Conservation (phyloP, 73 alveolate species). For the Strombidium stylifer region DNA sequence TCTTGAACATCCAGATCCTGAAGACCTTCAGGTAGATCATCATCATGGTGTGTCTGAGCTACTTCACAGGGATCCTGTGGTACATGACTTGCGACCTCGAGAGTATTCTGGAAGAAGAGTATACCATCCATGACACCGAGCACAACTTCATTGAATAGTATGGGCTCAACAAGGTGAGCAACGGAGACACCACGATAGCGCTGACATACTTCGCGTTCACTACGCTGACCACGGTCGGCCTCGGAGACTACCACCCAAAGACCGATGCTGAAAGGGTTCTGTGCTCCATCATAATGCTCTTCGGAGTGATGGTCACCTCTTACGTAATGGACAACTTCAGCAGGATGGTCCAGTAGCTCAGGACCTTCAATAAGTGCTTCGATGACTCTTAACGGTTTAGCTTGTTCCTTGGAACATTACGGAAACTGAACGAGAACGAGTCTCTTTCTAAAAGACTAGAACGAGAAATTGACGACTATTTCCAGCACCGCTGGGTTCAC, state of each 20-base stretch:
- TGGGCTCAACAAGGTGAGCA: too few relatives aligned
- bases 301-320: slow-evolving; percentile 90
- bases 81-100: too few relatives aligned
- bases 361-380: slow-evolving; percentile 72
- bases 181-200: slow-evolving; percentile 68
- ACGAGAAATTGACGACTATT: slow-evolving; percentile 73
- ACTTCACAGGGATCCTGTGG: too few relatives aligned
- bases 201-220: slow-evolving; percentile 84
- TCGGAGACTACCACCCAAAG: slow-evolving; percentile 82
- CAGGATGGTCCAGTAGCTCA: slow-evolving; percentile 73
- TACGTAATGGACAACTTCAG: slow-evolving; percentile 82
- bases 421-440: slow-evolving; percentile 59
- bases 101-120: too few relatives aligned
- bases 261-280: slow-evolving; percentile 75
- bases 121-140: too few relatives aligned
- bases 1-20: too few relatives aligned
- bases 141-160: too few relatives aligned
- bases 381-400: slow-evolving; percentile 75
- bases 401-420: slow-evolving; percentile 70
- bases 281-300: slow-evolving; percentile 77
- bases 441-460: slow-evolving; percentile 65
- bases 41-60: too few relatives aligned
- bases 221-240: slow-evolving; percentile 86
- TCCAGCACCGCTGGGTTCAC: slow-evolving; percentile 78
- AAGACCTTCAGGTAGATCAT: too few relatives aligned